Evolutionary conservation across 2,329 filamentous ascomycete species (phyloP).

Genomic region (Colletotrichum costaricense): DNA sequence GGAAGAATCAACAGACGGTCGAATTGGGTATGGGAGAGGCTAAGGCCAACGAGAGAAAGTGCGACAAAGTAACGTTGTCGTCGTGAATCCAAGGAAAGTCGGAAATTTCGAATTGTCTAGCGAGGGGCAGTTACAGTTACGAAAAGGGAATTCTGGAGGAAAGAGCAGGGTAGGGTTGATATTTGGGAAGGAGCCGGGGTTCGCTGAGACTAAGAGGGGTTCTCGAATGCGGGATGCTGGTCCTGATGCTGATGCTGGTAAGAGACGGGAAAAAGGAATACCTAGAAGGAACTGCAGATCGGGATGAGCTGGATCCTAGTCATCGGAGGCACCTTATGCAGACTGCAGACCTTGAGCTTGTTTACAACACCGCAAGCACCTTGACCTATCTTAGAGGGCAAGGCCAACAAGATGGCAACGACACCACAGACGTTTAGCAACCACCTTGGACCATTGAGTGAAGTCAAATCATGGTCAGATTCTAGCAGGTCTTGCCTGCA

Average conservation of each 20-base stretch:
- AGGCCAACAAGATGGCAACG: background rate
- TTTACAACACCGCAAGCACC: slow-evolving; percentile 5
- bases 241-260: background rate
- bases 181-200: background rate
- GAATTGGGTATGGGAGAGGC: background rate
- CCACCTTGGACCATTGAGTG: background rate
- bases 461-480: background rate
- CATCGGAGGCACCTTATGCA: background rate
- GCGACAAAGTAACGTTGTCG: slow-evolving; percentile 18
- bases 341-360: slow-evolving; percentile 22
- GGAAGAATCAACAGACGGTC: slow-evolving; percentile 13
- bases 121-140: slow-evolving; percentile 8
- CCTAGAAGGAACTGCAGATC: slow-evolving; percentile 9
- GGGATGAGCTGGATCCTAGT: background rate
- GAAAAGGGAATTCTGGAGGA: slow-evolving; percentile 5
- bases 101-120: background rate
- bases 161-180: slow-evolving; percentile 1
- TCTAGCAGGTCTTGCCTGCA: slow-evolving; percentile 13
- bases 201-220: slow-evolving; percentile 17
- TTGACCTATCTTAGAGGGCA: background rate
- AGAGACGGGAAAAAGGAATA: background rate
- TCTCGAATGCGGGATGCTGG: slow-evolving; percentile 17
- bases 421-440: background rate
- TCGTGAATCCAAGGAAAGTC: slow-evolving; percentile 6
- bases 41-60: slow-evolving; percentile 1